Base-by-base conservation (phyloP, 225 moss, liverwort and hornwort species). In the Thuidium tamariscinum region DNA sequence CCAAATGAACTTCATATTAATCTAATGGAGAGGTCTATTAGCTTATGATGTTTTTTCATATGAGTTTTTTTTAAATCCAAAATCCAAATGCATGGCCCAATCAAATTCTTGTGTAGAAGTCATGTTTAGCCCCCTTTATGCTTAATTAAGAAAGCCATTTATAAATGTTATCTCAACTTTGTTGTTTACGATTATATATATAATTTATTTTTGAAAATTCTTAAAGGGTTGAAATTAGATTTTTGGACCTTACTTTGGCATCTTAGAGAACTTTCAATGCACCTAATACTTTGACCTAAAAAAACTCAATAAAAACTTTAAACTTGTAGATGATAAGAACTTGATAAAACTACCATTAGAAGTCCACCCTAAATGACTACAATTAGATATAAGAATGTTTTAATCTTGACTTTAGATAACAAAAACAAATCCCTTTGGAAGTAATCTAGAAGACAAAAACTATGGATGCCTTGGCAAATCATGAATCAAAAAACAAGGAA, bases 401-500 rank as follows among this genome's bases (percentile, higher is more conserved):
- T 2, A 20, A 11, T 20, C 6, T 66, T 36, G 21, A 36, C 7
- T 66, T 66, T 66, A 1, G 1, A 21, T 36, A 36, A 37, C 2
- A 20, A 22, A 67, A 67, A 4, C 2, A 21, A 11, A 21, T 66
- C 1, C 19, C 6, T 4, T 11, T 21, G 2, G 37, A 66, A 37
- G 0, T 12, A 11, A 21, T 1, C 12, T 66, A 66, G 6, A 11
- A 66, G 11, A 12, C 13, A 11, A 22, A 36, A 36, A 21, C 19
- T 37, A 66, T 7, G 37, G 7, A 66, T 11, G 20, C 5, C 3
- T 20, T 2, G 2, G 3, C 21, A 21, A 11, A n/a, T 65, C 5
- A 10, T 10, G 0, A 36, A 19, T 1, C 6, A 66, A 5, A 36
- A 66, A 20, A n/a, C n/a, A n/a, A n/a, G n/a, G 3, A 0, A 2